Base-by-base conservation (phyloP, 805 yeast genomes). In the Zygosaccharomyces rouxii region DNA sequence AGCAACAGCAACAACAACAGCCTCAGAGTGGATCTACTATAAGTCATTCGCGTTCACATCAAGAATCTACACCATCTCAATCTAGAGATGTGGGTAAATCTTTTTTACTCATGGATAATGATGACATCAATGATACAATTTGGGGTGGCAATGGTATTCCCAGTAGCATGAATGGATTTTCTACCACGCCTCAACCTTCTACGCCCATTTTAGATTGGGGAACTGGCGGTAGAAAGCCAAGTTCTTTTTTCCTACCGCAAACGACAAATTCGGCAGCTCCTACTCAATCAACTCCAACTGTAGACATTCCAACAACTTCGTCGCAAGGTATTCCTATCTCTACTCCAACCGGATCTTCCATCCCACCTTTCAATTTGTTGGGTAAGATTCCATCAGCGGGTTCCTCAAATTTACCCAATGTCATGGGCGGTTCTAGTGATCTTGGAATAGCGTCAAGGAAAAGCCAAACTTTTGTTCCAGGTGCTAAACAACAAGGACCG, bases 71-170 rank as follows among this genome's bases (percentile, higher is more conserved):
- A 16, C 53, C 58, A 4, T 35, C 54, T 7, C 60, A 53, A 35
- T 47, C 66, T 14, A 66, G 66, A 48, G 73, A 70, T 37, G 61
- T 63, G 37, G 76, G 78, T 1, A 73, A 70, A 54, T 71, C 76
- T 1, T 59, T 71, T 41, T 53, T 73, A 23, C 51, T 72, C 42
- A 66, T 72, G 73, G 77, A 73, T 48, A 62, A 59, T 42, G 68
- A 63, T 48, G 68, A 63, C 29, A 61, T 63, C 23, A 66, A 63
- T 48, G 69, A 66, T 44, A 64, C 60, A 45, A 64, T 66, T 26
- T 66, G 70, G 70, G 67, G 68, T 2, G 55, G 67, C 2, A 63
- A 54, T 40, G 66, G 63, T 13, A 57, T 64, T 21, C 61, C 67
- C 10, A 53, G 65, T 7, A 58, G 63, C 44, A 62, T 62, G 46